Conservation (phyloP, 1,284 basidiomycete genomes). For the Laetiporus sulphureus region DNA sequence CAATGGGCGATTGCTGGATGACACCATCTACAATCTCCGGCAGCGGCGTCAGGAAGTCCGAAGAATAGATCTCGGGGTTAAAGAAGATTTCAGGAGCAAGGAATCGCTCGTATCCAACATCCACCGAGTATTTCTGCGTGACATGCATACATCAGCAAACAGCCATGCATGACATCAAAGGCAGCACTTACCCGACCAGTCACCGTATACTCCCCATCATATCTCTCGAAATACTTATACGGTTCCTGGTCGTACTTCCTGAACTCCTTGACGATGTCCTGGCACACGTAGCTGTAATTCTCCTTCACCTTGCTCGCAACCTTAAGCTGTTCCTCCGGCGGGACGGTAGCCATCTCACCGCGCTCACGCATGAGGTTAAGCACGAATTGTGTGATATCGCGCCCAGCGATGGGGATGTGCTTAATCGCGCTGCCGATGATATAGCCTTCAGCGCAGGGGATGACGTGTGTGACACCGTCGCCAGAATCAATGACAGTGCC, state of each 20-base stretch:
- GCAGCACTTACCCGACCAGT: slow-evolving; percentile 70
- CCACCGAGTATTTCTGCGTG: slow-evolving; percentile 78
- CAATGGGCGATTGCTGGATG: slow-evolving; percentile 94
- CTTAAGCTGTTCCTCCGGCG: slow-evolving; percentile 93
- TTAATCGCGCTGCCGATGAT: slow-evolving; percentile 99
- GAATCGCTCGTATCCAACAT: slow-evolving; percentile 98
- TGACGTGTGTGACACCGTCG: slow-evolving; percentile 97
- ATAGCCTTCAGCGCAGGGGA: slow-evolving; percentile 96
- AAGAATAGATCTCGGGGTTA: slow-evolving; percentile 98
- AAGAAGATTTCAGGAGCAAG: slow-evolving; percentile 99
- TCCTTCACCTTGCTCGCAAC: slow-evolving; percentile 97
- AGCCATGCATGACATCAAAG: not conserved
- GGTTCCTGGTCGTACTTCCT: slow-evolving; percentile 97
- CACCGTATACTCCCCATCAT: slow-evolving; percentile 89
- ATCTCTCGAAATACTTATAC: slow-evolving; percentile 93
- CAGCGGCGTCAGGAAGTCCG: slow-evolving; percentile 96
- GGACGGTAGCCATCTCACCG: slow-evolving; percentile 85
- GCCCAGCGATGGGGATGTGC: slow-evolving; percentile 97
- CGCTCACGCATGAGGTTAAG: slow-evolving; percentile 95
- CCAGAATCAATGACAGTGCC: slow-evolving; percentile 99
- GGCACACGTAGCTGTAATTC: slow-evolving; percentile 97
- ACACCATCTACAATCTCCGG: slow-evolving; percentile 96
- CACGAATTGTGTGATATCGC: slow-evolving; percentile 97
- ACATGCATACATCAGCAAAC: slow-evolving; percentile 1
- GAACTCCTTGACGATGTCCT: slow-evolving; percentile 99